Conservation (phyloP, 306 rosid genomes). For the Gastrolobium villosum region DNA sequence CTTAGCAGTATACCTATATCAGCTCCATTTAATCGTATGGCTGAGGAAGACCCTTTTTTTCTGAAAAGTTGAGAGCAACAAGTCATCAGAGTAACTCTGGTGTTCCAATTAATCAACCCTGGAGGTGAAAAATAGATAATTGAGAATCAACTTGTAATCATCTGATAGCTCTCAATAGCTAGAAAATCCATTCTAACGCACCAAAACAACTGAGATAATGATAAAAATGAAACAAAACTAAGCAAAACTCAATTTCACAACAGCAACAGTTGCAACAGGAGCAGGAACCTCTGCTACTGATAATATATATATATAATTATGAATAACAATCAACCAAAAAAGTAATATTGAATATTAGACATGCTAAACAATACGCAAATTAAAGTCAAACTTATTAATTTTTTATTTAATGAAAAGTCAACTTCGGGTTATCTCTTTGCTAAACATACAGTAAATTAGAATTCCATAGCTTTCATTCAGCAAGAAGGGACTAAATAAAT, state of each 20-base stretch:
- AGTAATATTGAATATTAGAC: constrained; percentile 1
- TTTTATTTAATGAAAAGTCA: constrained; percentile 13
- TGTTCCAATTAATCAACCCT: constrained; percentile 51
- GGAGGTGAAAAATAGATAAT: constrained; percentile 46
- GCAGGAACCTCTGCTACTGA: neutral
- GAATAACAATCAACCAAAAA: neutral
- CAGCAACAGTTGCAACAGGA: neutral
- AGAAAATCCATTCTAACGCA: too few relatives aligned
- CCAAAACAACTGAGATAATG: too few relatives aligned
- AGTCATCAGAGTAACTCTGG: constrained; percentile 58
- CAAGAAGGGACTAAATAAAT: neutral
- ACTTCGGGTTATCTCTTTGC: neutral
- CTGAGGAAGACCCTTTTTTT: constrained; percentile 51
- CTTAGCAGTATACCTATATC: constrained; percentile 58
- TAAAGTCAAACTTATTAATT: neutral
- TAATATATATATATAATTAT: neutral
- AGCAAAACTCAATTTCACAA: constrained; percentile 26
- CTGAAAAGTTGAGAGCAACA: constrained; percentile 62
- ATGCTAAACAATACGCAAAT: constrained; percentile 2
- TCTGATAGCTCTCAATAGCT: neutral
- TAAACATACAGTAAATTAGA: neutral
- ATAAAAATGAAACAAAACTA: too few relatives aligned
- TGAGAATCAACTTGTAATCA: constrained; percentile 43
- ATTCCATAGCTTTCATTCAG: neutral
- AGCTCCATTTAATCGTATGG: constrained; percentile 41